Base-by-base conservation (phyloP, 2,329 filamentous ascomycete species). In the Myriosclerotinia curreyana region DNA sequence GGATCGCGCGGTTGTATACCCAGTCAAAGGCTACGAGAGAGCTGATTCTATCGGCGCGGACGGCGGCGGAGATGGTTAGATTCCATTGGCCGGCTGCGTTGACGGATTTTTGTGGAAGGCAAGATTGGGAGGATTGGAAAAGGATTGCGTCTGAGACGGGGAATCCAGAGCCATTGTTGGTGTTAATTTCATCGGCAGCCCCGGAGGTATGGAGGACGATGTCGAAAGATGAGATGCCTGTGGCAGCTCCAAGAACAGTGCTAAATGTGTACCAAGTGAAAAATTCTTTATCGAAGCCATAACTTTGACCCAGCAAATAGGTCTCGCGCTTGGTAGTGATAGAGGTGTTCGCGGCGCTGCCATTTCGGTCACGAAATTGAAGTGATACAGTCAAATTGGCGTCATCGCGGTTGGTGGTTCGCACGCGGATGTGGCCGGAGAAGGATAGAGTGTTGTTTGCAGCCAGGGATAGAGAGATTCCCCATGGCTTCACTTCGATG, bases 401-500 rank as follows among this genome's bases (percentile, higher is more conserved):
- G 42, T 42, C 55, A 5, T 48, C 28, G 8, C 42, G 55, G 42
- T 48, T 4, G 31, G 55, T 59, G 31, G 55, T 59, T 17, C 42
- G 55, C n/a, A 59, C 31, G 14, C 42, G 55, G 55, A 59, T 59
- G 9, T 48, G 22, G 5, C 55, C 55, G 22, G 42, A 11, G 14
- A 59, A 48, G 8, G 44, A 17, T 11, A 59, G 44, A 3, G 55
- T 59, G 42, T 38, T 36, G 22, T 59, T 59, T 25, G 42, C n/a
- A 5, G 14, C 42, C 2, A 59, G 20, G n/a, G 31, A 1, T 5
- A 59, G 14, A 14, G n/a, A 0, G 12, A 59, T 36, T 2, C 9
- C 8, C 14, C 12, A 36, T 59, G 55, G 55, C 42, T 59, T 59
- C 14, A 59, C 42, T 48, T 58, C 55, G 8, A 48, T 86, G 85